These are phyloP conservation scores for Quercus agrifolia DNA, from an alignment of 306 rosid genomes.

Conservation along the genomic window DNA sequence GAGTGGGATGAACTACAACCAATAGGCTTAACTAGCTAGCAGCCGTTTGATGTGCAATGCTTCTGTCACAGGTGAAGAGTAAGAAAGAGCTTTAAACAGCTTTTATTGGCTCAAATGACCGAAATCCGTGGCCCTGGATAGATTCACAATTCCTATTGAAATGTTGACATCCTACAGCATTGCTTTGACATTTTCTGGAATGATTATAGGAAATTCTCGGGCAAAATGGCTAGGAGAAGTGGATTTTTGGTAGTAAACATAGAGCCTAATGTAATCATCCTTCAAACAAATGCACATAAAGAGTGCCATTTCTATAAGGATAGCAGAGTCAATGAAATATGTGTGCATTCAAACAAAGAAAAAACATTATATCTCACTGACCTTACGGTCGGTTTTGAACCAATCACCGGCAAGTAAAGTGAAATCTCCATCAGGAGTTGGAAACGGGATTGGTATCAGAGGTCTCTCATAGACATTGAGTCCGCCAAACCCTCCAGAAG, in stretches of 20 bases:
- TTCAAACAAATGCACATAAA: not conserved
- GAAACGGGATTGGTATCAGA: constrained; percentile 74
- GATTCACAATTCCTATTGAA: not conserved
- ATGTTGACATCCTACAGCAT: not conserved
- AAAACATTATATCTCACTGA: constrained; percentile 6
- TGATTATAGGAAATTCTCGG: not conserved
- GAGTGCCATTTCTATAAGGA: not conserved
- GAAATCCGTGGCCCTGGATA: not conserved
- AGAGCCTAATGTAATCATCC: not conserved
- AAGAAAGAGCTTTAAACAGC: not conserved
- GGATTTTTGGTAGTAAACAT: not conserved
- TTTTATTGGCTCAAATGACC: not conserved
- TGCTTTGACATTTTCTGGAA: not conserved
- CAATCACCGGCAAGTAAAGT: constrained; percentile 90
- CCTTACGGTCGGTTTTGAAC: constrained; percentile 84
- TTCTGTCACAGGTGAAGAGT: not conserved
- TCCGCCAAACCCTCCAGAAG: constrained; percentile 91
- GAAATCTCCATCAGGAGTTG: constrained; percentile 79
- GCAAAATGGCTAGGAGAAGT: not conserved
- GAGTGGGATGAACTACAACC: not conserved
- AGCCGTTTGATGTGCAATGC: not conserved
- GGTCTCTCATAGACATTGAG: constrained; percentile 75
- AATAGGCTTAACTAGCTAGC: not conserved
- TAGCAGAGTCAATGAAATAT: not conserved
- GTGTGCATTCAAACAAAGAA: not conserved